phyloP scores from a whole-genome alignment of 2,329 filamentous ascomycete genomes.

The Colletotrichum graminicola region DNA sequence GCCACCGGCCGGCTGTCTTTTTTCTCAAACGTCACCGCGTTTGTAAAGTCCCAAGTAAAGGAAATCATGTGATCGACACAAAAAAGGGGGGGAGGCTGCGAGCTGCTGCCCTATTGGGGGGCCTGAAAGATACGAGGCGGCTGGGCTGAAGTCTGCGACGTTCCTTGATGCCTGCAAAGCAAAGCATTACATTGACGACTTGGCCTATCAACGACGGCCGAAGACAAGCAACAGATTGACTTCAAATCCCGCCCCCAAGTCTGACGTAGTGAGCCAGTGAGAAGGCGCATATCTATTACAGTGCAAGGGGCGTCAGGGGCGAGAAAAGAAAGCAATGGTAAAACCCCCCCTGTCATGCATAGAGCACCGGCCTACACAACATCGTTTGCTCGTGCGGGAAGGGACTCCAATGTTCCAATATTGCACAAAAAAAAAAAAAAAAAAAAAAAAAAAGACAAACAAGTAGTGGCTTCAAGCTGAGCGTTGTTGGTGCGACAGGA shows the following conservation, averaged over 20 bases:
- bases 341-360: too few species aligned
- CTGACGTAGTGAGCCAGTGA: neutral
- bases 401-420: too few species aligned
- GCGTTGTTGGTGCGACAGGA: neutral
- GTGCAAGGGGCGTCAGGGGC: too few species aligned
- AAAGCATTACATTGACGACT: neutral
- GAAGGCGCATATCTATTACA: too few species aligned
- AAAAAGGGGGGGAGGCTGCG: neutral
- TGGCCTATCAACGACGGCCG: too few species aligned
- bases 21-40: neutral
- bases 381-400: neutral
- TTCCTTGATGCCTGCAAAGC: neutral
- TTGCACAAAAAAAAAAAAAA: too few species aligned
- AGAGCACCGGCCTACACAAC: neutral
- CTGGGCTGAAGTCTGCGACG: neutral
- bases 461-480: neutral
- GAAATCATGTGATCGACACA: neutral
- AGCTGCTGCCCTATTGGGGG: neutral
- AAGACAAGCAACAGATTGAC: neutral
- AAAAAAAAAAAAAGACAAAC: neutral
- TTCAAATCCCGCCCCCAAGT: neutral
- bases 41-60: neutral
- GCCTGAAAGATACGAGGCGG: neutral
- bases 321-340: too few species aligned
- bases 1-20: neutral